phyloP scores from a whole-genome alignment of 2,329 filamentous ascomycete genomes.

The Stylonectria norvegica region DNA sequence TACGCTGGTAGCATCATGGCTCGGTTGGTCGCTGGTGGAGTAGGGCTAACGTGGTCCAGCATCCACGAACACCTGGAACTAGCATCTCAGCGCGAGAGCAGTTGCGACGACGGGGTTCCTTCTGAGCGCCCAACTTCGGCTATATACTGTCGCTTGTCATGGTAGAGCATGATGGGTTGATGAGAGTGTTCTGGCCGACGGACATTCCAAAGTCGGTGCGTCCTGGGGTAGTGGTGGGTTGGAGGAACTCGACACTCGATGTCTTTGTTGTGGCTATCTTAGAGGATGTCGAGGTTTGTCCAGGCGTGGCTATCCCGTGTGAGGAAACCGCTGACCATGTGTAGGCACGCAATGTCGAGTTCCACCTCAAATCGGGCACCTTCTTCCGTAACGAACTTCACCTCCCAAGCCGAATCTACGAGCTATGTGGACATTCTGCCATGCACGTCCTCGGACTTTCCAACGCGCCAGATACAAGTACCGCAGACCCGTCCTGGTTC shows the following conservation, averaged over 20 bases:
- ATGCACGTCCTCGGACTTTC: conserved; percentile 84
- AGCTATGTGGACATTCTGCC: conserved; percentile 75
- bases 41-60: conserved; percentile 48
- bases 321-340: conserved; percentile 23
- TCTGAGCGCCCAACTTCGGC: conserved; percentile 52
- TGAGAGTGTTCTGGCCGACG: conserved; percentile 98
- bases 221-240: conserved; percentile 87
- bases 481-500: conserved; percentile 65
- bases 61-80: conserved; percentile 72
- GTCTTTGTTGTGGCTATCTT: conserved; percentile 86
- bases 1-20: conserved; percentile 43
- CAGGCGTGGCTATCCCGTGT: not conserved
- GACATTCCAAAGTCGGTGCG: conserved; percentile 70
- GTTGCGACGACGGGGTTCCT: conserved; percentile 88
- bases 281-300: conserved; percentile 80
- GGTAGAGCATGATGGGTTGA: conserved; percentile 78
- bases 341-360: conserved; percentile 76
- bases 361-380: conserved; percentile 77
- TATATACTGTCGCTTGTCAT: conserved; percentile 47
- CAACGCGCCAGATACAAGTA: conserved; percentile 56
- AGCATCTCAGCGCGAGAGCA: conserved; percentile 95
- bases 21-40: conserved; percentile 15
- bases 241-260: conserved; percentile 89
- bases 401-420: conserved; percentile 74
- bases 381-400: conserved; percentile 81